Evolutionary conservation across 73 alveolate species (phyloP).

Genomic region (Tetrahymena borealis): DNA sequence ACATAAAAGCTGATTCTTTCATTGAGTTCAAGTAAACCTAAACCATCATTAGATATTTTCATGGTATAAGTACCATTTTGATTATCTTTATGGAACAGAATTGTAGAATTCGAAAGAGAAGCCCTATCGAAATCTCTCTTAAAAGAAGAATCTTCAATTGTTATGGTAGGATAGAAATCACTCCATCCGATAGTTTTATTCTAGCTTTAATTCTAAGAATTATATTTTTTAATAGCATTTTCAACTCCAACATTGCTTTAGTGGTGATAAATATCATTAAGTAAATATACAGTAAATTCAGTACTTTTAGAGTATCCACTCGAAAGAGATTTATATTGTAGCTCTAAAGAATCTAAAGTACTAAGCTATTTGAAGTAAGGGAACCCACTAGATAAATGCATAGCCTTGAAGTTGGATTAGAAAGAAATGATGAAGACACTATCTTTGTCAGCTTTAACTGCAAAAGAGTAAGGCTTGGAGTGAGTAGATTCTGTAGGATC

Average conservation of each 20-base stretch:
- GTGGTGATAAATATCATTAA: background rate
- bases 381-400: background rate
- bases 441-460: background rate
- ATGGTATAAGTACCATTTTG: background rate
- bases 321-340: background rate
- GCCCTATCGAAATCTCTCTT: background rate
- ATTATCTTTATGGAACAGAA: background rate
- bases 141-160: background rate
- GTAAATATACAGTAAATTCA: background rate
- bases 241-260: background rate
- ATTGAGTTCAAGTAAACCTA: background rate
- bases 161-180: background rate
- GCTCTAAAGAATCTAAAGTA: background rate
- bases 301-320: background rate
- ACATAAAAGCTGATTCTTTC: background rate
- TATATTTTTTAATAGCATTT: background rate
- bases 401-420: background rate
- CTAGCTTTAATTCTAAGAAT: background rate
- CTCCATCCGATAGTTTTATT: background rate
- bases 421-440: background rate
- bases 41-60: background rate
- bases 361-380: background rate
- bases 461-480: background rate
- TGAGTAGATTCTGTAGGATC: background rate
- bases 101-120: background rate